Evolutionary conservation across 345 rosid genomes (phyloP).

Genomic region (Turnera subulata): DNA sequence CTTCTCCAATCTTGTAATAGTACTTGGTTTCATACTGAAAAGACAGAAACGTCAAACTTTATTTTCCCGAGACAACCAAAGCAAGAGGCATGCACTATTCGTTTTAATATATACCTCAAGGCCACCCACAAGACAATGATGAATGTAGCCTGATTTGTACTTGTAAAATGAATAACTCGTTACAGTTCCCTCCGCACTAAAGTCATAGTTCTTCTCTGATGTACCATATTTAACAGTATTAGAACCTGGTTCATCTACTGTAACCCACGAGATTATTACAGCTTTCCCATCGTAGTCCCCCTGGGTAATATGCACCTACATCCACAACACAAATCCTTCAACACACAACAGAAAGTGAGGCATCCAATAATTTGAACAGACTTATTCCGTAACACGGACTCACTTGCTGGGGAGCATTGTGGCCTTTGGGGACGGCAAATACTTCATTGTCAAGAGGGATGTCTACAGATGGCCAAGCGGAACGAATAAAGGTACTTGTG

Average conservation of each 20-base stretch:
- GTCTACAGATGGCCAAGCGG: constrained; percentile 26
- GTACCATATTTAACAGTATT: constrained; percentile 29
- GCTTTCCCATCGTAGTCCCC: constrained; percentile 43
- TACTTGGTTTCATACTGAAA: constrained; percentile 40
- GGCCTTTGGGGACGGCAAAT: constrained; percentile 37
- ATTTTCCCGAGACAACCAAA: not conserved
- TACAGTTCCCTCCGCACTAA: constrained; percentile 21
- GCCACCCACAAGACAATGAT: constrained; percentile 36
- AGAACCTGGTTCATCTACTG: constrained; percentile 23
- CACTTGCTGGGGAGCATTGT: constrained; percentile 47
- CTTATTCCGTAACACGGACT: not conserved
- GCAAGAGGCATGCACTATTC: not conserved
- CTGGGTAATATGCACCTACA: constrained; percentile 42
- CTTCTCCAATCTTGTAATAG: constrained; percentile 31
- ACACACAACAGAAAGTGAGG: not conserved
- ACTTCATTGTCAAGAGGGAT: constrained; percentile 39
- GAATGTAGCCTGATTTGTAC: constrained; percentile 46
- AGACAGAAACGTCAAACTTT: constrained; percentile 2
- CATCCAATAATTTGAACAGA: too few species aligned
- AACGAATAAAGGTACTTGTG: constrained; percentile 40
- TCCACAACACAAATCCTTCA: not conserved
- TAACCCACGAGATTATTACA: constrained; percentile 43
- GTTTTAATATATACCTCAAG: constrained; percentile 28
- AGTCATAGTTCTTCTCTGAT: constrained; percentile 23
- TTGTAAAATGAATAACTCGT: constrained; percentile 32